Base-by-base conservation (phyloP, 768 basidiomycete genomes). In the Lactarius psammicola region DNA sequence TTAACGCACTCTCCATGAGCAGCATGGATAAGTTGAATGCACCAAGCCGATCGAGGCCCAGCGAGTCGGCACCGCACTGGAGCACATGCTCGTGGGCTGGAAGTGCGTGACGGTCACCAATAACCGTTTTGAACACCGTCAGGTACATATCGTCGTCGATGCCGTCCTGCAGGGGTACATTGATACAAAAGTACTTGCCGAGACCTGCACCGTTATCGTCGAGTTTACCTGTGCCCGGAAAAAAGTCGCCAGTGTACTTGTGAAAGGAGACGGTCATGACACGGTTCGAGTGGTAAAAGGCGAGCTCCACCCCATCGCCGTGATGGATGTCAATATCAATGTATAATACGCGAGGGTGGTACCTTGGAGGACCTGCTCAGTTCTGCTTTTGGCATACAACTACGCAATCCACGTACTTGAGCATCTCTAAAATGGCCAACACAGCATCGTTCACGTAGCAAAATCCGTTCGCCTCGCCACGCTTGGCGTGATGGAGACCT, bases 321-420 rank as follows among this genome's bases (percentile, higher is more conserved):
- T 99, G 96, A 75, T 99, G 96, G 63, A 98, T 98, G 74, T 99
- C 96, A 69, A 99, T 99, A 78, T 99, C 96, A 71, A 99, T 94
- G 75, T 99, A 99, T 9, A 99, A 81, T 4, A 99, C 96, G 20
- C 96, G 87, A 8, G 96, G 90, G 70, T 95, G 92, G 73, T 91
- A 88, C 74, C 96, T 98, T 30, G 31, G 23, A 44, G 8, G 34
- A 62, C 20, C 30, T 28, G 13, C 42, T 62, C 2, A 58, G 56
- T n/a, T 33, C 18, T 40, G 46, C 31, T 4, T 23, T 57, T 15
- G 6, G 11, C 18, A n/a, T 10, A 28, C n/a, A 10, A 38, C 53
- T 11, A 2, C 17, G 23, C 8, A 11, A 13, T 26, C 26, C 9
- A 66, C 69, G 18, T 31, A 75, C 77, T 67, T 83, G 3, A 98